Base-by-base conservation (phyloP, 2,329 filamentous ascomycete species). In the Penicillium nordicum region DNA sequence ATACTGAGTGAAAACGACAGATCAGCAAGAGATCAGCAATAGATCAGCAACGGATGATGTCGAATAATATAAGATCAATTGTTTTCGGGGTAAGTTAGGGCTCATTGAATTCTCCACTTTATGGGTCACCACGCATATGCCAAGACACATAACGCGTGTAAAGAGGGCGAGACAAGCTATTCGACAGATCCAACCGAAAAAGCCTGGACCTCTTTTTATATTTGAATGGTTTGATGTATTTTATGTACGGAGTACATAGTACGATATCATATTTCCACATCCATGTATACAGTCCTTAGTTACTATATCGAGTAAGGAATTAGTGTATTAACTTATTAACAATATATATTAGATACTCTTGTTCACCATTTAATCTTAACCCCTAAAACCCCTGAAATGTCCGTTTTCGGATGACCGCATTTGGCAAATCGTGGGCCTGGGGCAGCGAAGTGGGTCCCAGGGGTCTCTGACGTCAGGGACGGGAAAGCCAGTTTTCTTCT, bases 381-480 rank as follows among this genome's bases (percentile, higher is more conserved):
- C 7, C 0, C 29, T 11, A 11, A 29, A 29, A 29, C 27, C 27
- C 27, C 16, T 25, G 4, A 27, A n/a, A 37, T 18, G 2, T 36
- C 16, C 34, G 42, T 41, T 25, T 48, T 48, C 44, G n/a, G 27
- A 34, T 10, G 5, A 30, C 50, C 42, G 42, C 43, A 36, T 34
- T 42, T 4, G 29, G 45, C 7, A 21, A 46, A 21, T 21, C 18
- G 10, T 16, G 50, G 51, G 14, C 9, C 51, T 23, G 29, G 16
- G 21, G 12, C 23, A 18, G 16, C 16, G 36, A 37, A 2, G 42
- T 52, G 41, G 53, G 40, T 18, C 53, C 53, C 53, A 56, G 53
- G 53, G 53, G 53, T 37, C 29, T 11, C 48, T 56, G 48, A 56
- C 53, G 53, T 56, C 53, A 56, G 47, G n/a, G 42, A 12, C 41